These are phyloP conservation scores for Neostapfia colusana DNA, from an alignment of 176 grass and related monocot genomes.

Conservation along the genomic window DNA sequence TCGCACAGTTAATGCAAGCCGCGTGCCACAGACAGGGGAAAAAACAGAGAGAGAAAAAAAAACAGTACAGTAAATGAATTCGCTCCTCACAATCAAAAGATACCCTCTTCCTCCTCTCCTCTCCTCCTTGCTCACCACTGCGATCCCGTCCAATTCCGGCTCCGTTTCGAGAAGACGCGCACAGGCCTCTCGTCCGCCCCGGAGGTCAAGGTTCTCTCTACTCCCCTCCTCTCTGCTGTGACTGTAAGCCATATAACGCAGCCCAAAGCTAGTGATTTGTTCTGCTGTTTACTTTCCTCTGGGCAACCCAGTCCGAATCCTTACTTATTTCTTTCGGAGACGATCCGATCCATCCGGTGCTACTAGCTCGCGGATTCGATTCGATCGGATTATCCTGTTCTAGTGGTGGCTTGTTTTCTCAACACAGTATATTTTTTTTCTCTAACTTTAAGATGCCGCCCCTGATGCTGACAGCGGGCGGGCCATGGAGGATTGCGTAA, in stretches of 20 bases:
- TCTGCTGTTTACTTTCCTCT: background rate
- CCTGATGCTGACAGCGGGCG: background rate
- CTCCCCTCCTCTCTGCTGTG: background rate
- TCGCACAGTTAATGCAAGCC: background rate
- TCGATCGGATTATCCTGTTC: background rate
- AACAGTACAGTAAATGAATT: background rate
- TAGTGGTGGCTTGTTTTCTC: background rate
- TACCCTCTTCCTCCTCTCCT: background rate
- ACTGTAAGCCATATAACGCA: background rate
- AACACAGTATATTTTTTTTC: too few species aligned
- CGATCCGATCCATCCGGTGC: background rate
- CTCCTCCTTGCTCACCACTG: background rate
- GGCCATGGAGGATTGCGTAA: conserved; percentile 10
- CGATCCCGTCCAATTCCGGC: conserved; percentile 30
- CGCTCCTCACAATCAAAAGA: conserved; percentile 3
- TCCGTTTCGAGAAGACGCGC: conserved; percentile 6
- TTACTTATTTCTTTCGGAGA: background rate
- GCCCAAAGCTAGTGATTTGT: background rate
- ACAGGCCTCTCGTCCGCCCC: background rate
- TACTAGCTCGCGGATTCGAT: background rate
- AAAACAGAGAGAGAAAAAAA: background rate
- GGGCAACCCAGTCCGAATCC: conserved; percentile 6
- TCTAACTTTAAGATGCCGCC: background rate
- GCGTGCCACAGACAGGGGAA: conserved; percentile 12
- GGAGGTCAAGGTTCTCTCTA: background rate